phyloP scores from a whole-genome alignment of 2,329 filamentous ascomycete genomes.

The Atkinsonella texensis region DNA sequence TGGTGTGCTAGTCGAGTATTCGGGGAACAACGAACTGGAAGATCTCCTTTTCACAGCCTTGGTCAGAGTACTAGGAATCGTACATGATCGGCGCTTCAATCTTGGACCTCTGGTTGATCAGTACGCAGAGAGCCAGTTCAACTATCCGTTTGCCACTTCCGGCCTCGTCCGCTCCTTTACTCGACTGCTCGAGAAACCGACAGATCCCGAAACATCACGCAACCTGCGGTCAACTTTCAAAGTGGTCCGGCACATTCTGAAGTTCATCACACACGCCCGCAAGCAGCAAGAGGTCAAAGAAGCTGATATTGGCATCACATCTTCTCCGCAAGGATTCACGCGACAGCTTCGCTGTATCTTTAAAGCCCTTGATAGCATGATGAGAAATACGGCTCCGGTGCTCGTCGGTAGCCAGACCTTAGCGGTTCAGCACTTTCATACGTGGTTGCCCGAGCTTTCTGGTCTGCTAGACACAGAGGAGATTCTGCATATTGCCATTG shows the following conservation, averaged over 20 bases:
- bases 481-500: conserved; percentile 80
- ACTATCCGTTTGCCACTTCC: conserved; percentile 83
- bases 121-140: conserved; percentile 80
- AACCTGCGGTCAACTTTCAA: conserved; percentile 88
- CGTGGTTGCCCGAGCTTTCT: conserved; percentile 86
- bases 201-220: conserved; percentile 70
- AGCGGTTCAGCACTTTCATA: conserved; percentile 90
- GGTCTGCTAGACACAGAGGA: conserved; percentile 69
- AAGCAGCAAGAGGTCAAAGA: conserved; percentile 83
- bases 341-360: conserved; percentile 79
- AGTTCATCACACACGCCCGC: conserved; percentile 85
- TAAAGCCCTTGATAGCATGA: conserved; percentile 77
- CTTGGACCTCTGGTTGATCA: conserved; percentile 81
- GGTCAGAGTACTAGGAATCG: conserved; percentile 81
- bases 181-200: conserved; percentile 68
- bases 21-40: conserved; percentile 85
- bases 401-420: conserved; percentile 90
- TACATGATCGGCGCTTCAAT: conserved; percentile 89
- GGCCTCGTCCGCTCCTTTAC: conserved; percentile 81
- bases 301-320: conserved; percentile 72
- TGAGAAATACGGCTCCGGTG: conserved; percentile 75
- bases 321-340: conserved; percentile 60
- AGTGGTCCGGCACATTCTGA: conserved; percentile 82
- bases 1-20: conserved; percentile 77
- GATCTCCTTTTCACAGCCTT: conserved; percentile 85